Evolutionary conservation across 1,284 basidiomycete species (phyloP).

Genomic region (Ustilago sp.): DNA sequence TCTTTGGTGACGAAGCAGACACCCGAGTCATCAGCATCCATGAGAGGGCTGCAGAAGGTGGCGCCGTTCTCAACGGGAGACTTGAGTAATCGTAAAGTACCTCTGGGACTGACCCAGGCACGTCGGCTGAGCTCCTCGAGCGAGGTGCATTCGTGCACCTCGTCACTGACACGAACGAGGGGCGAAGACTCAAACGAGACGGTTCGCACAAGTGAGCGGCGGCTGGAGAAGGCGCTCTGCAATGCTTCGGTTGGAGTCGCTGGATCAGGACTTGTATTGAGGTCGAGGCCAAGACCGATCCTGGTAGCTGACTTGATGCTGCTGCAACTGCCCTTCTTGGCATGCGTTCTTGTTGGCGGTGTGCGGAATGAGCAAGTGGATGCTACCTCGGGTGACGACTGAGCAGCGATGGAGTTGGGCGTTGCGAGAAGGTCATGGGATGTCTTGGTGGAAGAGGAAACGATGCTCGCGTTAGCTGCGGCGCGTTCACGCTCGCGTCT

Average conservation of each 20-base stretch:
- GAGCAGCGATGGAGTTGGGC: slow-evolving; percentile 28
- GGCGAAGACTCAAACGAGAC: slow-evolving; percentile 53
- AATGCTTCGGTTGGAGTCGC: slow-evolving; percentile 37
- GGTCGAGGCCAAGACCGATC: slow-evolving; percentile 47
- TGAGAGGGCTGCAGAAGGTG: slow-evolving; percentile 37
- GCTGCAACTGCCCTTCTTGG: slow-evolving; percentile 31
- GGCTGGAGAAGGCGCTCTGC: slow-evolving; percentile 23
- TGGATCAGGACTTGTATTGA: slow-evolving; percentile 37
- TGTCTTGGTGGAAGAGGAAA: slow-evolving; percentile 12
- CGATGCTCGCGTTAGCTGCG: slow-evolving; percentile 13
- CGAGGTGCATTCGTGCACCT: slow-evolving; percentile 35
- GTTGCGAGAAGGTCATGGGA: slow-evolving; percentile 30
- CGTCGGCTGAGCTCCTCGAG: slow-evolving; percentile 56
- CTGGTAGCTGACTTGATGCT: slow-evolving; percentile 30
- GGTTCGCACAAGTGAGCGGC: slow-evolving; percentile 33
- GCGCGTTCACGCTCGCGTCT: slow-evolving; percentile 40
- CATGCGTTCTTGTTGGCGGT: slow-evolving; percentile 28
- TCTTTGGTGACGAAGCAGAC: slow-evolving; percentile 34
- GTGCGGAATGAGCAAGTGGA: slow-evolving; percentile 36
- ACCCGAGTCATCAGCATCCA: slow-evolving; percentile 52
- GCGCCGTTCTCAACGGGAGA: slow-evolving; percentile 43
- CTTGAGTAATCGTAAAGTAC: slow-evolving; percentile 52
- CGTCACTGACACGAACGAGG: slow-evolving; percentile 38
- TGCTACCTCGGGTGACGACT: slow-evolving; percentile 34
- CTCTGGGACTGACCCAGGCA: slow-evolving; percentile 57